A percentile compares a stretch with the other conserved stretches of the same genome.
phyloP scores from a whole-genome alignment of 257 asterid species.

The Primulina tabacum region DNA sequence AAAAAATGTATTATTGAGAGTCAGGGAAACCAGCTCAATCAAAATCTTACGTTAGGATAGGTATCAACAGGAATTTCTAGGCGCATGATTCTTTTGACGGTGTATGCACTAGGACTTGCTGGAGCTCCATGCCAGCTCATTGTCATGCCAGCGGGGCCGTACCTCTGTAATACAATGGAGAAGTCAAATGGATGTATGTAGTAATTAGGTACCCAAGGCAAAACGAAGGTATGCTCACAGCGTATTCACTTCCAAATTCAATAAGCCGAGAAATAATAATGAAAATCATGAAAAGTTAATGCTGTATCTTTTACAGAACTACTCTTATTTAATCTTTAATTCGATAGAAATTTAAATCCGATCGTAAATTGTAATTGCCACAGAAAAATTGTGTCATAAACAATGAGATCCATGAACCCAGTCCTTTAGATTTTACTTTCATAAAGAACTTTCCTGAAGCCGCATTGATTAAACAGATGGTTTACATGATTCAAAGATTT shows the following conservation, averaged over 20 bases:
- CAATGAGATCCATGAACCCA: neutral
- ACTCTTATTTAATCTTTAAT: neutral
- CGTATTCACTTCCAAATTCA: neutral
- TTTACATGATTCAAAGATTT: neutral
- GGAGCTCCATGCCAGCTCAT: conserved; percentile 99
- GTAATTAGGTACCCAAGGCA: neutral
- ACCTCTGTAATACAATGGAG: conserved; percentile 50
- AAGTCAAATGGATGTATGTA: neutral
- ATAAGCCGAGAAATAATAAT: neutral
- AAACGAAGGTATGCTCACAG: neutral
- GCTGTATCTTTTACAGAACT: neutral
- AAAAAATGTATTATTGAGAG: neutral
- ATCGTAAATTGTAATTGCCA: neutral
- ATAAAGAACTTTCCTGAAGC: neutral
- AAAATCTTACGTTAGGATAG: conserved; percentile 72
- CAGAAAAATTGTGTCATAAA: neutral
- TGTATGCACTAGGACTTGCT: conserved; percentile 93
- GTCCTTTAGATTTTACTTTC: neutral
- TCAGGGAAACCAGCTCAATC: conserved; percentile 4
- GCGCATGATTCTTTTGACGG: conserved; percentile 88
- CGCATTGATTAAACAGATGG: neutral
- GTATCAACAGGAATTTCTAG: conserved; percentile 92
- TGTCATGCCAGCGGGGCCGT: conserved; percentile 87
- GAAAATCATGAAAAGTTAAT: too few relatives aligned
- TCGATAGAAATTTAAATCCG: too few relatives aligned